Evolutionary conservation across 768 basidiomycete genomes (phyloP), one percentile per base, ranked within the genome.

Genomic region (Kwoniella europaea): DNA sequence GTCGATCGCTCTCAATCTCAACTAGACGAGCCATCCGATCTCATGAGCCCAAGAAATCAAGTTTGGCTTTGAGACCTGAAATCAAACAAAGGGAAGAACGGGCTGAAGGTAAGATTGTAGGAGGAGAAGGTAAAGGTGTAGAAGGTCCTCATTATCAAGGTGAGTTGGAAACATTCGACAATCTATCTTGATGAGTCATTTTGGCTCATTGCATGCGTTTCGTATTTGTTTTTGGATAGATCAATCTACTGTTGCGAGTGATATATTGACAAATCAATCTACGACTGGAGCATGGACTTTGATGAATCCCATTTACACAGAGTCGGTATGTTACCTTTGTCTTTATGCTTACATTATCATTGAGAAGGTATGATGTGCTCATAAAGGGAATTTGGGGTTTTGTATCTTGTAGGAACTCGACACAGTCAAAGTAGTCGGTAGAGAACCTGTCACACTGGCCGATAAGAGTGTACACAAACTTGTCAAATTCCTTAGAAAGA

Each of bases 281-380:
- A 68, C 76, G 22, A 76, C 82, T 35, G 84, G 83, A 20, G 71
- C 80, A 10, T 97, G 94, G 93, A 93, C 96, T 12, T 85, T 97
- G 1, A 93, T 94, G 80, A 93, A 96, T 79, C 95, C 95, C 0
- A 94, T 96, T 1, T 98, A 98, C 82, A 88, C 91, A 18, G 71
- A 79, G 27, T 71, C 71, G 29, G 82, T 80, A 64, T 66, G 82
- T 74, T 4, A 2, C 24, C 16, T 27, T n/a, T 20, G 50, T 15
- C 50, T 52, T 20, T 15, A 5, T 52, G 50, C 4, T 20, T 52
- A 20, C 50, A 20, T 20, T 20, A 15, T 16, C 88, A 88, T 55
- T 46, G 92, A 93, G 78, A 20, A 41, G 85, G 73, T 87, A 91
- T 15, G 92, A 92, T 16, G 85, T 91, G 12, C 12, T 18, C 46